Evolutionary conservation across 2,329 filamentous ascomycete genomes (phyloP).

Genomic region (Penicillium sp.): DNA sequence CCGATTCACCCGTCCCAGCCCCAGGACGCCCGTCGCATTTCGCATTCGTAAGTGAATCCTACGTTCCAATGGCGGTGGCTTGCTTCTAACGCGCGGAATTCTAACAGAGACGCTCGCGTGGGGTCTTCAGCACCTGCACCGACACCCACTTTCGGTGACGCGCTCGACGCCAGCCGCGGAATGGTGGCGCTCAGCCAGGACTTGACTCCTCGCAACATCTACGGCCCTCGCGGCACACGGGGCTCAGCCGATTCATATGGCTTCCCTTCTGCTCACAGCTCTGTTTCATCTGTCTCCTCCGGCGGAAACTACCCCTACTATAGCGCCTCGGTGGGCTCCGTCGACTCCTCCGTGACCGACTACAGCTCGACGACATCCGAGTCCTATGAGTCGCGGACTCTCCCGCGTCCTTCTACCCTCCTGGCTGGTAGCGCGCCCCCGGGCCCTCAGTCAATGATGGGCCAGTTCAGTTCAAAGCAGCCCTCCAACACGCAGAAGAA

Average conservation of each 20-base stretch:
- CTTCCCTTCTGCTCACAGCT: slow-evolving; percentile 82
- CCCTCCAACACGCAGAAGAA: slow-evolving; percentile 97
- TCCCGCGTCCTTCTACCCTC: slow-evolving; percentile 69
- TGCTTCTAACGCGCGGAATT: not conserved
- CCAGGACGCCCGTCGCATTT: slow-evolving; percentile 63
- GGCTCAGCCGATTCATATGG: slow-evolving; percentile 82
- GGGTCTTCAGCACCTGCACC: slow-evolving; percentile 46
- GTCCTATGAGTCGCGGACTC: slow-evolving; percentile 75
- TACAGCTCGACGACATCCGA: slow-evolving; percentile 88
- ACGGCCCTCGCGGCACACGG: slow-evolving; percentile 63
- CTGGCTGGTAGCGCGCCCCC: slow-evolving; percentile 63
- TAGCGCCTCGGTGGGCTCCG: slow-evolving; percentile 64
- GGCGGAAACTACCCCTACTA: slow-evolving; percentile 81
- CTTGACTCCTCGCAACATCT: slow-evolving; percentile 79
- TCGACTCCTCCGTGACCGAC: slow-evolving; percentile 77
- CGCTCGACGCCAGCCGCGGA: slow-evolving; percentile 84
- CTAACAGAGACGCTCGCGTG: slow-evolving; percentile 32
- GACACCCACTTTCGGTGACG: slow-evolving; percentile 72
- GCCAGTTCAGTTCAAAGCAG: slow-evolving; percentile 94
- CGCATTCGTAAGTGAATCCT: slow-evolving; percentile 68
- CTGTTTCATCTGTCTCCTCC: slow-evolving; percentile 87
- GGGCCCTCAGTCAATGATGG: slow-evolving; percentile 95
- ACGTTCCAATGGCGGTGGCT: not conserved
- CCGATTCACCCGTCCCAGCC: slow-evolving; percentile 51
- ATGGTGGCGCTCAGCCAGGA: slow-evolving; percentile 97